Conservation (phyloP, 169 alveolate species). For the Eimeria praecox region DNA sequence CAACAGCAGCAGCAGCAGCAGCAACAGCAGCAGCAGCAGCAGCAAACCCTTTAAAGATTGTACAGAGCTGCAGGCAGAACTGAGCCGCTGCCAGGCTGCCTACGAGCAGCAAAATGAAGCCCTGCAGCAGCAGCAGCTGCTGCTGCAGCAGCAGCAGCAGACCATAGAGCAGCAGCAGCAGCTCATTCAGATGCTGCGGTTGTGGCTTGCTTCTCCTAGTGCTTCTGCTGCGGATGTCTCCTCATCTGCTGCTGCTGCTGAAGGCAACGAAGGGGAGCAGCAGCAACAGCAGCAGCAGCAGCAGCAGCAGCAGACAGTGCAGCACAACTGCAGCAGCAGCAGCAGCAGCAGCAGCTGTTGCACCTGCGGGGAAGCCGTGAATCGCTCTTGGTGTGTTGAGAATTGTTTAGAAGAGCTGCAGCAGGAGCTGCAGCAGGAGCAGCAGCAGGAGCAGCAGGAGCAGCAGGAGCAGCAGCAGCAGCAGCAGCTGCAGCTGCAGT, state of each 20-base stretch:
- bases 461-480: background rate
- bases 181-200: background rate
- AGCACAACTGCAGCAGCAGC: background rate
- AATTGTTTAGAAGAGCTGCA: no score
- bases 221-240: background rate
- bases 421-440: conserved; percentile 57
- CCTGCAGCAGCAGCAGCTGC: conserved; percentile 43
- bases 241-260: background rate
- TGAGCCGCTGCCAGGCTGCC: background rate
- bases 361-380: no score
- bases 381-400: no score
- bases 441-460: conserved; percentile 45
- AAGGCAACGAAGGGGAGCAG: background rate
- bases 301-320: conserved; percentile 14
- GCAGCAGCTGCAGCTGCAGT: conserved; percentile 15
- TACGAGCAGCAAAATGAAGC: conserved; percentile 9
- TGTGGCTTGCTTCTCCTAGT: background rate
- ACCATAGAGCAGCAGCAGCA: conserved; percentile 45
- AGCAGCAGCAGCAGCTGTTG: background rate
- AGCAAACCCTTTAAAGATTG: background rate
- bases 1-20: conserved; percentile 29
- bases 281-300: conserved; percentile 67
- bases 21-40: conserved; percentile 47
- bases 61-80: background rate
- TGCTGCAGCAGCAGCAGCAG: conserved; percentile 28